These are phyloP conservation scores for Eutrema japonicum DNA, from an alignment of 345 rosid species.

Conservation along the genomic window DNA sequence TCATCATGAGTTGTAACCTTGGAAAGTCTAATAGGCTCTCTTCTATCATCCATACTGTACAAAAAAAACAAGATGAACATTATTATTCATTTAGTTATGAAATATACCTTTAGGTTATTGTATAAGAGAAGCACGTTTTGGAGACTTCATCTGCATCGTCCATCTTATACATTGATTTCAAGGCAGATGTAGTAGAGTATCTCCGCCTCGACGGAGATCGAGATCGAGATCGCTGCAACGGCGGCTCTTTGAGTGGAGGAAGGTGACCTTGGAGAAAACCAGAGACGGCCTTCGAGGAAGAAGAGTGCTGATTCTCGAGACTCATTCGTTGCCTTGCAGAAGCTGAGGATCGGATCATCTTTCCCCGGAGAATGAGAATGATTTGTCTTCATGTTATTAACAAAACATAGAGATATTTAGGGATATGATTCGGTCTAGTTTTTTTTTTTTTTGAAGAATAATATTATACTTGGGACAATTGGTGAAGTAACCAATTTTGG, in stretches of 20 bases:
- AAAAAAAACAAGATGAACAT: background rate
- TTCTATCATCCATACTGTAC: conserved; percentile 13
- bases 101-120: background rate
- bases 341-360: background rate
- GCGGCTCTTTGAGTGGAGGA: background rate
- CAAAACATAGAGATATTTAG: background rate
- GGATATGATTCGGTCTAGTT: background rate
- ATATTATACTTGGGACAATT: no score
- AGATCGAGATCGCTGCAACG: conserved; percentile 11
- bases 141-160: conserved; percentile 12
- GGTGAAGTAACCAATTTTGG: no score
- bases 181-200: background rate
- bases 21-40: background rate
- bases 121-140: background rate
- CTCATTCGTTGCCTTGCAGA: conserved; percentile 19
- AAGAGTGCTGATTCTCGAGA: conserved; percentile 12
- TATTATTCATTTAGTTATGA: background rate
- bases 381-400: conserved; percentile 1
- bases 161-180: conserved; percentile 2
- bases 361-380: background rate
- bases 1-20: background rate
- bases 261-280: conserved; percentile 8
- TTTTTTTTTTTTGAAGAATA: no score
- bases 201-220: conserved; percentile 4
- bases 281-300: conserved; percentile 30